These are phyloP conservation scores for Ganoderma multipileum DNA, from an alignment of 1,284 basidiomycete species.

Conservation along the genomic window DNA sequence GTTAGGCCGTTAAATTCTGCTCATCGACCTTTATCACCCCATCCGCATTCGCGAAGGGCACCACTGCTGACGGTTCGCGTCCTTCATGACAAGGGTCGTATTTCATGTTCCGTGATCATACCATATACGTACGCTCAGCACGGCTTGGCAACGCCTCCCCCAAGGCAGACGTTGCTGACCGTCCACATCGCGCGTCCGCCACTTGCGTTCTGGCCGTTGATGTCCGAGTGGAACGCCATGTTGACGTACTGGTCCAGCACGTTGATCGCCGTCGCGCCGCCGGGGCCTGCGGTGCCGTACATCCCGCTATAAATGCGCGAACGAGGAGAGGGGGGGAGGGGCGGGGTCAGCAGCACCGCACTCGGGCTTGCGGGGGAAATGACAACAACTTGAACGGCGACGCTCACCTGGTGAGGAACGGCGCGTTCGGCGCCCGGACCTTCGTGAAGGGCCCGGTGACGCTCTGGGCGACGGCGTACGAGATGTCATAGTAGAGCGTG, in stretches of 20 bases:
- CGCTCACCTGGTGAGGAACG: conserved; percentile 8
- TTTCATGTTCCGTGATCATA: no score
- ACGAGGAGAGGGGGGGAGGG: no score
- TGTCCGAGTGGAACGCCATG: conserved; percentile 16
- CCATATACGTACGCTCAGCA: no score
- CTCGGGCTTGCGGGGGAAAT: not conserved
- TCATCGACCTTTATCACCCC: not conserved
- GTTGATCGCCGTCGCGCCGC: conserved; percentile 12
- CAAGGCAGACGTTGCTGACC: conserved; percentile 9
- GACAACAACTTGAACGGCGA: not conserved
- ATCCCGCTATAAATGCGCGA: not conserved
- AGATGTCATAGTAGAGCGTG: conserved; percentile 31
- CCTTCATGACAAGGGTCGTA: no score
- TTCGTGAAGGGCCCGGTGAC: conserved; percentile 35
- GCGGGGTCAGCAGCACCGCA: not conserved
- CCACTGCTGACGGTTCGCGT: not conserved
- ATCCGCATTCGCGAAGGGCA: not conserved
- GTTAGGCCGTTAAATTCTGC: no score
- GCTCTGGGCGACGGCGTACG: conserved; percentile 33
- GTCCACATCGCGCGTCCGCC: conserved; percentile 14
- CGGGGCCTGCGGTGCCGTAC: conserved; percentile 7
- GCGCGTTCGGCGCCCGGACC: conserved; percentile 13
- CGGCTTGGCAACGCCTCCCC: conserved; percentile 9
- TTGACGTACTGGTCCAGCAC: conserved; percentile 17
- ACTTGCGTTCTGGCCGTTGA: conserved; percentile 12